phyloP scores from a whole-genome alignment of 2,329 filamentous ascomycete genomes.

The Aspergillus sergii region DNA sequence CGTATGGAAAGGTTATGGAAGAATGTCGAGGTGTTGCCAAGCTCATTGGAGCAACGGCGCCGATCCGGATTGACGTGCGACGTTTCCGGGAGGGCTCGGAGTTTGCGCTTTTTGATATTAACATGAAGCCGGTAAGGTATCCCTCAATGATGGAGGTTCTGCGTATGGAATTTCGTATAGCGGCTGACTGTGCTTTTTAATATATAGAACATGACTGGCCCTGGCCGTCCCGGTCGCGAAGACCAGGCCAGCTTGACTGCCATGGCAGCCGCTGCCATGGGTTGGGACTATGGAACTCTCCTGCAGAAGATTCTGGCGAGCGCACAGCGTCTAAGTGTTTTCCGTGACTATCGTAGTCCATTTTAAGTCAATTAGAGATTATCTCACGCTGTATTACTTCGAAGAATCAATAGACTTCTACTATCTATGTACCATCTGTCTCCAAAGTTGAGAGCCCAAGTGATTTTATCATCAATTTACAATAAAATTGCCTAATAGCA shows the following conservation, averaged over 20 bases:
- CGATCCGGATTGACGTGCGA: conserved; percentile 52
- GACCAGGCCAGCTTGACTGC: conserved; percentile 52
- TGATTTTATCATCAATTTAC: too few relatives aligned
- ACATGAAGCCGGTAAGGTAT: conserved; percentile 53
- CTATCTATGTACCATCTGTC: too few relatives aligned
- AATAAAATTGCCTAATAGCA: too few relatives aligned
- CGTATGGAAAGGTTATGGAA: conserved; percentile 35
- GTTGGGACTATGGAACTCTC: conserved; percentile 48
- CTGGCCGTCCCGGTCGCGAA: conserved; percentile 51
- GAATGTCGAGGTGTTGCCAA: conserved; percentile 47
- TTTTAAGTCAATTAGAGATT: not conserved
- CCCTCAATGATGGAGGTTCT: not conserved
- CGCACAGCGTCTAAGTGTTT: conserved; percentile 11
- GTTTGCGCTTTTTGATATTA: conserved; percentile 56
- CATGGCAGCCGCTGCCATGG: conserved; percentile 46
- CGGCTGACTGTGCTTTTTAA: not conserved
- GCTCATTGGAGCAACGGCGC: conserved; percentile 46
- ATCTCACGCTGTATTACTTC: not conserved
- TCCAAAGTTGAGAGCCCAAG: too few relatives aligned
- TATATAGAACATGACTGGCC: conserved; percentile 50
- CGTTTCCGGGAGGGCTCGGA: conserved; percentile 36
- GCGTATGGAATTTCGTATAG: too few relatives aligned
- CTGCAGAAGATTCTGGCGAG: conserved; percentile 39
- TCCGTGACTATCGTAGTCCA: conserved; percentile 16
- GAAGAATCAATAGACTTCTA: too few relatives aligned